A percentile compares a stretch with the other conserved stretches of the same genome.
phyloP scores from a whole-genome alignment of 176 grass and related monocot genomes.

The Oryza meridionalis region DNA sequence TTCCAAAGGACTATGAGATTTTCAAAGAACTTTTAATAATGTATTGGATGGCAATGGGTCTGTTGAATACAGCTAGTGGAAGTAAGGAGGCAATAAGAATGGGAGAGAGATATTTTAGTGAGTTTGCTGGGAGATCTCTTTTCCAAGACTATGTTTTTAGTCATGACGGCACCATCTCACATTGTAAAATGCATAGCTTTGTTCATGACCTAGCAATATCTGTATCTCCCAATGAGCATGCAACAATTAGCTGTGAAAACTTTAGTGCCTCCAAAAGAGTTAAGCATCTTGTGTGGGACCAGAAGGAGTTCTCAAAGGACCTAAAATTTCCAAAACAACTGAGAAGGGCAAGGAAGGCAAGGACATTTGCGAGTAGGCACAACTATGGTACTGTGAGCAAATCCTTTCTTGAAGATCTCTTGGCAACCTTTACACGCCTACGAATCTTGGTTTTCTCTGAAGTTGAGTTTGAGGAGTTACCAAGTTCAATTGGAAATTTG shows the following conservation, averaged over 20 bases:
- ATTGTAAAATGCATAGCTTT: neutral
- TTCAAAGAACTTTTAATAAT: neutral
- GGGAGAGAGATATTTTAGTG: neutral
- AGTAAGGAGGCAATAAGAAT: neutral
- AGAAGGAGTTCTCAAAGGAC: neutral
- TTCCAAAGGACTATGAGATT: neutral
- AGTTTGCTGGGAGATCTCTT: constrained; percentile 22
- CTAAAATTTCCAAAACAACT: constrained; percentile 11
- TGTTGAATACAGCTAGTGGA: neutral
- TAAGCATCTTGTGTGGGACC: constrained; percentile 10
- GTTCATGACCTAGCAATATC: constrained; percentile 8
- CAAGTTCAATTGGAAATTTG: constrained; percentile 2
- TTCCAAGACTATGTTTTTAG: neutral
- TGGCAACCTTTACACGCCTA: constrained; percentile 1
- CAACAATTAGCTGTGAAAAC: neutral
- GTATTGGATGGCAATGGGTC: neutral
- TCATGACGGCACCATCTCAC: neutral
- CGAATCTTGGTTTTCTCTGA: neutral
- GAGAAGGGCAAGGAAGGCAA: constrained; percentile 13
- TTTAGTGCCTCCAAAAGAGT: neutral
- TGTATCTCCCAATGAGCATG: neutral
- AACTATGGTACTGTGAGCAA: constrained; percentile 18
- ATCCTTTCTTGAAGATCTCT: constrained; percentile 11
- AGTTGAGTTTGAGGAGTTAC: constrained; percentile 18
- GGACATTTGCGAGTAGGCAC: neutral